Evolutionary conservation across 345 rosid genomes (phyloP).

Genomic region (Brassica nigra): DNA sequence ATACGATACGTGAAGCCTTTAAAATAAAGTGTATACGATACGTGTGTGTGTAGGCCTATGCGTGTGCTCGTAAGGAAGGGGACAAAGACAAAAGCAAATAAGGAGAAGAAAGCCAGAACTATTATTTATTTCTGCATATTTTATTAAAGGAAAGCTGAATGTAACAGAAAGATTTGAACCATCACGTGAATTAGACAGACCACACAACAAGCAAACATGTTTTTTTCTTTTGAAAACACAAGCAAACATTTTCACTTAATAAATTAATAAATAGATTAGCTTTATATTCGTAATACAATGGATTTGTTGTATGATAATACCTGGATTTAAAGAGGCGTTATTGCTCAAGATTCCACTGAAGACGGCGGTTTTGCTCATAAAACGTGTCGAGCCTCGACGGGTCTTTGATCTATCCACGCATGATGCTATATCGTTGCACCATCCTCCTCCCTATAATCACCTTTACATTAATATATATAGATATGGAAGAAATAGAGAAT

Average conservation of each 20-base stretch:
- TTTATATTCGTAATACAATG: background rate
- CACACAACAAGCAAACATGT: conserved; percentile 34
- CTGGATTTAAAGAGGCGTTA: conserved; percentile 81
- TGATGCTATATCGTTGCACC: conserved; percentile 86
- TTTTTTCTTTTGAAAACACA: conserved; percentile 10
- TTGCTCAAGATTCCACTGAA: conserved; percentile 88
- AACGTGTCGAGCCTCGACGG: conserved; percentile 75
- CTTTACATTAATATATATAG: background rate
- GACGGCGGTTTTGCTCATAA: conserved; percentile 62
- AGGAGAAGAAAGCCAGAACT: conserved; percentile 25
- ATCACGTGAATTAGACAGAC: conserved; percentile 40
- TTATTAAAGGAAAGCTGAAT: conserved; percentile 9
- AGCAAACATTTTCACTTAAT: conserved; percentile 25
- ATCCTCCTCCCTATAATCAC: conserved; percentile 82
- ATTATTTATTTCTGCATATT: background rate
- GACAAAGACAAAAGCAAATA: conserved; percentile 31
- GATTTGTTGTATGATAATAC: conserved; percentile 36
- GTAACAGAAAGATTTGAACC: conserved; percentile 29
- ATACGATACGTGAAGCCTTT: background rate
- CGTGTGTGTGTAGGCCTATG: background rate
- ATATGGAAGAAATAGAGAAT: background rate
- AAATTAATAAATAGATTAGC: background rate
- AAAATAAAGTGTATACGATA: background rate
- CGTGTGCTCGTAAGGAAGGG: conserved; percentile 12
- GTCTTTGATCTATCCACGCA: conserved; percentile 75